phyloP scores from a whole-genome alignment of 129 eudicot genomes.

The Pittosporum tobira region DNA sequence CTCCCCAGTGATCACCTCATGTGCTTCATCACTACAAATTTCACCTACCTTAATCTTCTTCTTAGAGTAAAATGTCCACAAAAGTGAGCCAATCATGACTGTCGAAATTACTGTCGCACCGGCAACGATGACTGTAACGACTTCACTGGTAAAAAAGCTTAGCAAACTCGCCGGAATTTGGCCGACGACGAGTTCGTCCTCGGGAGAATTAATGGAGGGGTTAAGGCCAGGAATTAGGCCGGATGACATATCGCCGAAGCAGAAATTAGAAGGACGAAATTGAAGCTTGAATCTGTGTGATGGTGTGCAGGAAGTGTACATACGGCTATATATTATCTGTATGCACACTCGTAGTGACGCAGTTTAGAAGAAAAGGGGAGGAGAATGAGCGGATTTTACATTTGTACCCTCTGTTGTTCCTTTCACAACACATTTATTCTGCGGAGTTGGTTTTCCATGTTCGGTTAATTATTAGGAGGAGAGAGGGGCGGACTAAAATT shows the following conservation, averaged over 20 bases:
- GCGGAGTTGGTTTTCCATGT: no score
- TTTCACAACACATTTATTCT: no score
- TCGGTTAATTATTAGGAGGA: no score
- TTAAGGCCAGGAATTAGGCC: conserved; percentile 8
- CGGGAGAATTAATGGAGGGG: neutral
- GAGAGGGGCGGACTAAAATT: no score
- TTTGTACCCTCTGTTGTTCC: no score
- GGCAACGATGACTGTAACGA: neutral
- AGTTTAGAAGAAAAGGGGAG: no score
- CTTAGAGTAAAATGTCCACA: conserved; percentile 4
- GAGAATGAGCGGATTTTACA: no score
- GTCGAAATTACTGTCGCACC: neutral
- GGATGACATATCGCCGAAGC: conserved; percentile 9
- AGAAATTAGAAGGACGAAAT: neutral
- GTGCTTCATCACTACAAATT: neutral
- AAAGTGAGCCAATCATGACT: neutral
- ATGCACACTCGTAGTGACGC: no score
- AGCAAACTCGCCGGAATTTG: conserved; percentile 12
- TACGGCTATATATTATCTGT: no score
- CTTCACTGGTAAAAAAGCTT: neutral
- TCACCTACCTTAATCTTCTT: conserved; percentile 1
- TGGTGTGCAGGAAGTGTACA: no score
- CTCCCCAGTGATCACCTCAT: neutral
- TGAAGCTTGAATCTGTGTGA: no score
- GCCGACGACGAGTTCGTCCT: neutral